Evolutionary conservation across 306 rosid species (phyloP).

Genomic region (Rosa multiflora): DNA sequence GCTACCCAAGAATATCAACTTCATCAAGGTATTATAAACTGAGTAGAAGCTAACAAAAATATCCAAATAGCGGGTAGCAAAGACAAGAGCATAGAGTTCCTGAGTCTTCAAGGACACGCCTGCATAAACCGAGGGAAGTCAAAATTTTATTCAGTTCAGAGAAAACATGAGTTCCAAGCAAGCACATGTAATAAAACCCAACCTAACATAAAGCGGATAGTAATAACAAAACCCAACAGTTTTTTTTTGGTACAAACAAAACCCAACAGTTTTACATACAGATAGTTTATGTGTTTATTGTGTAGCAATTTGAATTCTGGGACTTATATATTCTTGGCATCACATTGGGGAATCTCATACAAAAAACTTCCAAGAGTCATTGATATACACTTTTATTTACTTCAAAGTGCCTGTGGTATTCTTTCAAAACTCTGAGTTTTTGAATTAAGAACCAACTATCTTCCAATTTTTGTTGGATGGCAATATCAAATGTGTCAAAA

Average conservation of each 20-base stretch:
- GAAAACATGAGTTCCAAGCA: not conserved
- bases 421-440: not conserved
- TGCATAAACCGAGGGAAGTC: slow-evolving; percentile 30
- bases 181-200: not conserved
- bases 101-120: slow-evolving; percentile 90
- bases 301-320: not conserved
- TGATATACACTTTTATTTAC: not conserved
- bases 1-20: slow-evolving; percentile 85
- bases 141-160: slow-evolving; percentile 18
- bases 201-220: not conserved
- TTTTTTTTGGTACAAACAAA: too few relatives aligned
- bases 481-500: not conserved
- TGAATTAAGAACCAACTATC: not conserved
- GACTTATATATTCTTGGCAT: not conserved
- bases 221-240: not conserved
- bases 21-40: slow-evolving; percentile 72
- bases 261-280: not conserved
- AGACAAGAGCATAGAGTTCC: slow-evolving; percentile 85
- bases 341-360: not conserved
- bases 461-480: not conserved
- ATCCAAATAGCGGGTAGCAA: slow-evolving; percentile 78
- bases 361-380: not conserved
- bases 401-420: not conserved
- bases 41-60: slow-evolving; percentile 58
- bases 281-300: not conserved